phyloP scores from a whole-genome alignment of 148 eudicot genomes.

The Silene latifolia region DNA sequence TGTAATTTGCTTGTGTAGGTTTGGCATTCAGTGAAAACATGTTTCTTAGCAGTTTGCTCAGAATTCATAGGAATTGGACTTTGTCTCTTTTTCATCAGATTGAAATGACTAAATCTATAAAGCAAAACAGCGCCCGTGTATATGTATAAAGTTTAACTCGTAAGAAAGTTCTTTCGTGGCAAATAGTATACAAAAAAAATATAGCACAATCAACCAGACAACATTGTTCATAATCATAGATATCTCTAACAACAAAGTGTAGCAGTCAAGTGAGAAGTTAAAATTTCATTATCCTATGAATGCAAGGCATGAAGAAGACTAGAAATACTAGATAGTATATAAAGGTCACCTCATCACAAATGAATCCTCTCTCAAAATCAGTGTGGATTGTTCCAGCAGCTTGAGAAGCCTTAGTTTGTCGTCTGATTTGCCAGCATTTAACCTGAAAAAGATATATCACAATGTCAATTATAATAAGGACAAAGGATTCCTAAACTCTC shows the following conservation, averaged over 20 bases:
- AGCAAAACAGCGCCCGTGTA: not conserved
- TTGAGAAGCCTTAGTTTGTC: conserved; percentile 91
- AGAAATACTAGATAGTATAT: not conserved
- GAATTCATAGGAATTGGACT: not conserved
- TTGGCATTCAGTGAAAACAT: too few species aligned
- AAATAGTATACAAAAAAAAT: not conserved
- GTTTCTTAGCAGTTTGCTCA: not conserved
- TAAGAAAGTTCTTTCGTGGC: too few species aligned
- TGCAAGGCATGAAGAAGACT: not conserved
- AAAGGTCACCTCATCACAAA: conserved; percentile 85
- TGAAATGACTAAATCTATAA: too few species aligned
- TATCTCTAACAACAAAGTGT: too few species aligned
- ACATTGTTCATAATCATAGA: too few species aligned
- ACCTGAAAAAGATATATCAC: conserved; percentile 46
- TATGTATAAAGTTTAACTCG: too few species aligned
- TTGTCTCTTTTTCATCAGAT: too few species aligned
- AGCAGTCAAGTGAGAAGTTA: too few species aligned
- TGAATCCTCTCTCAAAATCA: conserved; percentile 95
- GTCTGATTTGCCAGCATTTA: conserved; percentile 96
- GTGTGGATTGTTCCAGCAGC: conserved; percentile 96
- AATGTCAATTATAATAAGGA: not conserved
- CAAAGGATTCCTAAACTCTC: too few species aligned
- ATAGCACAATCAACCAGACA: too few species aligned
- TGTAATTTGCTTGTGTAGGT: too few species aligned
- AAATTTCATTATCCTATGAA: too few species aligned